Evolutionary conservation across 192 early-diverging fungal species (phyloP).

Genomic region (Haplosporangium gracile): DNA sequence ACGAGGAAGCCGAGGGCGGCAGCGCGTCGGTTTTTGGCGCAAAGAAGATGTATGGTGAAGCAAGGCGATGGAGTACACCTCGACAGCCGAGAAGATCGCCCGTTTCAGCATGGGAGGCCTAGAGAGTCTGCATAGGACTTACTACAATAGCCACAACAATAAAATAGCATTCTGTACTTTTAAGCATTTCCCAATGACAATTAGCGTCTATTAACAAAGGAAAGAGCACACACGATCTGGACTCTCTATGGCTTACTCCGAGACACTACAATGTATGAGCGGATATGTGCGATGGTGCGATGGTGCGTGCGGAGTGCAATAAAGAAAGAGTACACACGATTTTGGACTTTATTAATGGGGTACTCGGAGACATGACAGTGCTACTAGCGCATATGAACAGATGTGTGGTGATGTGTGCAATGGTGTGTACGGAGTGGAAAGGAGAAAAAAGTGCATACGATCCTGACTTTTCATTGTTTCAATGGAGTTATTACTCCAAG

Average conservation of each 20-base stretch:
- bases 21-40: constrained; percentile 13
- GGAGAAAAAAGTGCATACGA: too few relatives aligned
- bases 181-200: constrained; percentile 4
- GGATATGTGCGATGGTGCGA: not conserved
- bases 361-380: too few relatives aligned
- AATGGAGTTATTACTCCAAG: too few relatives aligned
- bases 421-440: too few relatives aligned
- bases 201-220: not conserved
- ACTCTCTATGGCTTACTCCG: not conserved
- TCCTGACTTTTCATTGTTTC: too few relatives aligned
- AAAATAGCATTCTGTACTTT: constrained; percentile 18
- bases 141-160: constrained; percentile 14
- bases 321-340: too few relatives aligned
- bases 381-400: too few relatives aligned
- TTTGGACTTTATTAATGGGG: too few relatives aligned
- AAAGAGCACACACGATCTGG: not conserved
- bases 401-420: too few relatives aligned
- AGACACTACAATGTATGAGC: not conserved
- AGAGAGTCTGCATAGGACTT: constrained; percentile 9
- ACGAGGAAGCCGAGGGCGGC: not conserved
- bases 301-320: too few relatives aligned
- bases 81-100: constrained; percentile 9
- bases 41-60: constrained; percentile 18
- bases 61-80: not conserved
- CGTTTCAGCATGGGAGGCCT: constrained; percentile 7